A percentile compares a stretch with the other conserved stretches of the same genome.
These are phyloP conservation scores for Mesembryanthemum crystallinum DNA, from an alignment of 148 eudicot genomes.

Conservation along the genomic window DNA sequence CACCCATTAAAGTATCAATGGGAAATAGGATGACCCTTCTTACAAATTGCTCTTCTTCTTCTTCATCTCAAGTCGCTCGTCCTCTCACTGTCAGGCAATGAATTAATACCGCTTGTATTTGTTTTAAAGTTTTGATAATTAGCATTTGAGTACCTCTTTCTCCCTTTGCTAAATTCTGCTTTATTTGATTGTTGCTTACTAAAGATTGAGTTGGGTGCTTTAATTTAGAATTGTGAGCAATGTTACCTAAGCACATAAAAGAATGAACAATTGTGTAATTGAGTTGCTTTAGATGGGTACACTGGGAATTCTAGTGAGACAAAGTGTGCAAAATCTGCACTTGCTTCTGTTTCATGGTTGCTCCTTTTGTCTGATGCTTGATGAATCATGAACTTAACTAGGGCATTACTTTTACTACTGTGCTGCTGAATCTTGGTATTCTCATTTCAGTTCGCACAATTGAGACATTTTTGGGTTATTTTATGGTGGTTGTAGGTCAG, in stretches of 20 bases:
- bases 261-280: neutral
- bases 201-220: neutral
- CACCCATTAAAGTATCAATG: conserved; percentile 3
- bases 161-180: neutral
- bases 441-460: neutral
- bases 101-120: neutral
- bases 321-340: neutral
- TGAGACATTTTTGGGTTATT: neutral
- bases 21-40: neutral
- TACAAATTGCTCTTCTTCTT: conserved; percentile 1
- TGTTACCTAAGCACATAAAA: too few species aligned
- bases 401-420: too few species aligned
- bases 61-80: neutral
- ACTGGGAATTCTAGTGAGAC: too few species aligned
- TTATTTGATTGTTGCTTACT: neutral
- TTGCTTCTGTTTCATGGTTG: neutral
- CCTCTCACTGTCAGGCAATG: conserved; percentile 16
- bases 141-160: too few species aligned
- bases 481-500: conserved; percentile 37
- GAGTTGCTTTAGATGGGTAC: neutral
- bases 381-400: neutral
- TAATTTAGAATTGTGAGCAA: too few species aligned
- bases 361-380: neutral
- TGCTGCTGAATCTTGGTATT: neutral
- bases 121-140: neutral